Evolutionary conservation across 2,329 filamentous ascomycete species (phyloP).

Genomic region (Claviceps pusilla): DNA sequence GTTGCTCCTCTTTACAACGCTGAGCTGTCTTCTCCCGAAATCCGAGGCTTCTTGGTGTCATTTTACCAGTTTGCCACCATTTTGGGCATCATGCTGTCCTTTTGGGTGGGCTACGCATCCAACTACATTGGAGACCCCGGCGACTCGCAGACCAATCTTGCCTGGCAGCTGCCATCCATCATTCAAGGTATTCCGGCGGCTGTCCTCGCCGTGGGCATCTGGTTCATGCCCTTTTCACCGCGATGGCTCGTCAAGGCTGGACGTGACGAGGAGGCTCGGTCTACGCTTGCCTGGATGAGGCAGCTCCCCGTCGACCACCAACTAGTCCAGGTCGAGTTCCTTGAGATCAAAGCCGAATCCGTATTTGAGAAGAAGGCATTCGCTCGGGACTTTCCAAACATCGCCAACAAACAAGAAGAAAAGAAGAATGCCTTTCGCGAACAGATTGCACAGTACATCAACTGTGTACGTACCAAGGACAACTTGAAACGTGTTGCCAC

Average conservation of each 20-base stretch:
- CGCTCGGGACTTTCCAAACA: conserved; percentile 39
- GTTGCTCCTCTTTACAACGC: conserved; percentile 33
- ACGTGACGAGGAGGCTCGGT: conserved; percentile 50
- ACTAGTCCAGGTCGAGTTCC: conserved; percentile 57
- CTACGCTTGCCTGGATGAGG: conserved; percentile 45
- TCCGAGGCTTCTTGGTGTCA: conserved; percentile 50
- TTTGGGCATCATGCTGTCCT: conserved; percentile 37
- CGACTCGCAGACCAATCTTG: conserved; percentile 25
- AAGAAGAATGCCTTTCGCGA: conserved; percentile 26
- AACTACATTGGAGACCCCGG: conserved; percentile 33
- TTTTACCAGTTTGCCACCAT: conserved; percentile 46
- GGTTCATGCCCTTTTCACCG: conserved; percentile 68
- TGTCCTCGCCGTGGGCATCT: conserved; percentile 47
- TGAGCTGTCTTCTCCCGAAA: conserved; percentile 44
- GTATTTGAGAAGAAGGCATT: conserved; percentile 61
- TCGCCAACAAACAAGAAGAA: conserved; percentile 19
- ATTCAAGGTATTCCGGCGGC: conserved; percentile 28
- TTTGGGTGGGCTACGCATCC: conserved; percentile 31
- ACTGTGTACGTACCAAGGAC: conserved; percentile 30
- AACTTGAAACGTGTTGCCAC: conserved; percentile 50
- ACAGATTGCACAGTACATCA: conserved; percentile 35
- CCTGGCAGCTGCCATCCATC: conserved; percentile 29
- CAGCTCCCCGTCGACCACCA: conserved; percentile 47
- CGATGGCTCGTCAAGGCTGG: conserved; percentile 60
- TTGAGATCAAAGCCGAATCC: conserved; percentile 70